Evolutionary conservation across 2,329 filamentous ascomycete species (phyloP).

Genomic region (Sphaerostilbella broomeana): DNA sequence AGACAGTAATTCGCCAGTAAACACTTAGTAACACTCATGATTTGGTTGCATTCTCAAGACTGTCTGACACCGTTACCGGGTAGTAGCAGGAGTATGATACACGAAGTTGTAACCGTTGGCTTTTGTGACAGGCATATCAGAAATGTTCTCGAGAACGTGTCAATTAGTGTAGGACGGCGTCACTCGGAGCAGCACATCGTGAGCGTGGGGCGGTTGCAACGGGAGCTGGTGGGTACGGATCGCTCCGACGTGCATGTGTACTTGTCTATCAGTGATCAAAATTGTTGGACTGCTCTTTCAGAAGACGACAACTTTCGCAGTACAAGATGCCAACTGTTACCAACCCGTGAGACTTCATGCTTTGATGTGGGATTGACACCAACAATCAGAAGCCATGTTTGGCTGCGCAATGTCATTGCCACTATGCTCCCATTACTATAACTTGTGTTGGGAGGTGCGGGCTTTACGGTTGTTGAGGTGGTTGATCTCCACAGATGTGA

Average conservation of each 20-base stretch:
- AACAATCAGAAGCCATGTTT: not conserved
- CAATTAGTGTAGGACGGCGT: not conserved
- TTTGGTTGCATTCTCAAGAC: too few species aligned
- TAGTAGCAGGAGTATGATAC: not conserved
- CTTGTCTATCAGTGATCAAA: constrained; percentile 3
- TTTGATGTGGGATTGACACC: not conserved
- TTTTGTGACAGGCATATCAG: not conserved
- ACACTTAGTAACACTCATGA: constrained; percentile 3
- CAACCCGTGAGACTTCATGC: not conserved
- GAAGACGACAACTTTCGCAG: not conserved
- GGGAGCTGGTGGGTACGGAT: constrained; percentile 13
- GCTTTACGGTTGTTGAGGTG: too few species aligned
- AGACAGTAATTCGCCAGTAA: not conserved
- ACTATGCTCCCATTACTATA: too few species aligned
- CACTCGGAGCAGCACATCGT: constrained; percentile 8
- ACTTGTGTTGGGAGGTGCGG: too few species aligned
- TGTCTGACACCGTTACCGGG: too few species aligned
- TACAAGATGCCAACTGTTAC: not conserved
- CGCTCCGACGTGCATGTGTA: constrained; percentile 13
- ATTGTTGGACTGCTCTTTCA: not conserved
- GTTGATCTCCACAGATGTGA: too few species aligned
- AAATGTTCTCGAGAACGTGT: constrained; percentile 1
- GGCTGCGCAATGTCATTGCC: too few species aligned
- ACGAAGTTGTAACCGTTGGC: not conserved
- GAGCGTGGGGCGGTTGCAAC: constrained; percentile 12